Base-by-base conservation (phyloP, 306 rosid genomes). In the Fagus sylvatica region DNA sequence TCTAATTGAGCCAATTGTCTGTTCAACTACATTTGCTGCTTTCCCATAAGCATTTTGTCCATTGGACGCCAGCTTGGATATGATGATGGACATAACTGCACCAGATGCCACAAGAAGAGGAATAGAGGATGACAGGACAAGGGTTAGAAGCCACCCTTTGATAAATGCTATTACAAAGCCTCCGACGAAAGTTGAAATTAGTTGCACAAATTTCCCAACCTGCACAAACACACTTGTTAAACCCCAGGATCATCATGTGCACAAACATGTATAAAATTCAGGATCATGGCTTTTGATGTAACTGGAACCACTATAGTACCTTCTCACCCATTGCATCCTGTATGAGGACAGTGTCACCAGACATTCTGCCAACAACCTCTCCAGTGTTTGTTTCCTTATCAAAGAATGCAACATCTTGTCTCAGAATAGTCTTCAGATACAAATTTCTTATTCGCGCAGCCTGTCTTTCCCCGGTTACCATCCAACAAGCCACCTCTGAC, bases 131-230 rank as follows among this genome's bases (percentile, higher is more conserved):
- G 89, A 73, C 83, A 89, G 81, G 70, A 91, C 92, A 39, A 91
- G 86, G 57, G 90, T 69, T 36, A 91, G 88, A 76, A 88, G 92
- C 97, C 97, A 89, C 19, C 97, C 97, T 84, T 86, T 83, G 83
- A 82, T 33, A 79, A 91, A 86, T 77, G 94, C 97, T 75, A 91
- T 77, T 16, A 74, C 46, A 73, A 91, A 81, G 19, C 94, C 92
- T 70, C 88, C 97, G 3, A 83, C 37, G 80, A 91, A 88, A 10
- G 84, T 78, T 36, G 87, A 48, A 53, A 88, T 28, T 2, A 86
- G 73, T 30, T 91, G 94, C 78, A 89, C 53, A 79, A 87, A 79
- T 53, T 83, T 84, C 43, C 94, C 97, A 70, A 91, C 97, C 97
- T 91, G 85, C 82, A 76, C 3, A 48, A 70, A 51, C 46, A 41